Evolutionary conservation across 2,329 filamentous ascomycete genomes (phyloP).

Genomic region (Sodiomyces alkalinus): DNA sequence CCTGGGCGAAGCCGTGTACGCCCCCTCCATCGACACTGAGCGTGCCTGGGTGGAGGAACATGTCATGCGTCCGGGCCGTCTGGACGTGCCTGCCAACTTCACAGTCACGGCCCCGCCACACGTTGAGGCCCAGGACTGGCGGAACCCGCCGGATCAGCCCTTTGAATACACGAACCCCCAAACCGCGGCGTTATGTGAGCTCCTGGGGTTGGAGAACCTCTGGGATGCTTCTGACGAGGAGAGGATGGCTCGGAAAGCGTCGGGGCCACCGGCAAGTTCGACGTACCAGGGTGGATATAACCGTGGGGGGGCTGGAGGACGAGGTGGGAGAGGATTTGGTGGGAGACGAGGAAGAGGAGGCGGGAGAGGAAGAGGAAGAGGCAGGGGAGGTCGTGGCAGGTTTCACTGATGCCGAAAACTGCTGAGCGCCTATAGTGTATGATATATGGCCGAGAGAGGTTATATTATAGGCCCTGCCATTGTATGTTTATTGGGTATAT

Average conservation of each 20-base stretch:
- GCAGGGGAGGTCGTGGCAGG: conserved; percentile 21
- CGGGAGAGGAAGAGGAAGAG: conserved; percentile 20
- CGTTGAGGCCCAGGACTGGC: conserved; percentile 33
- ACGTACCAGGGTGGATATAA: conserved; percentile 7
- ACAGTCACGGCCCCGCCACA: conserved; percentile 59
- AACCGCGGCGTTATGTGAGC: conserved; percentile 63
- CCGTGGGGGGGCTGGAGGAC: conserved; percentile 17
- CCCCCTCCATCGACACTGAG: conserved; percentile 50
- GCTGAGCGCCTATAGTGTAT: no score
- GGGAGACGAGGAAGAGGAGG: conserved; percentile 20
- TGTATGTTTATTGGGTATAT: no score
- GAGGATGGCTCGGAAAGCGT: conserved; percentile 38
- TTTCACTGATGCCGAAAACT: no score
- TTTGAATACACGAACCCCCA: conserved; percentile 78
- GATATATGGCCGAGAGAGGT: no score
- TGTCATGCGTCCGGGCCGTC: conserved; percentile 43
- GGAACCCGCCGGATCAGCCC: conserved; percentile 47
- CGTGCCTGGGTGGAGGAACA: conserved; percentile 70
- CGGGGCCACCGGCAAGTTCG: conserved; percentile 33
- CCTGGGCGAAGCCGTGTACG: conserved; percentile 54
- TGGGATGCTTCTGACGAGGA: conserved; percentile 63
- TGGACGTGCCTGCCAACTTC: conserved; percentile 69
- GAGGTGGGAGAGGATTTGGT: conserved; percentile 20
- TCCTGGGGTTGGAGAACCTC: conserved; percentile 63
- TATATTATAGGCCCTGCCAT: no score